A percentile compares a stretch with the other conserved stretches of the same genome.
phyloP scores from a whole-genome alignment of 495 filamentous ascomycete species.

The Hypoxylon trugodes region DNA sequence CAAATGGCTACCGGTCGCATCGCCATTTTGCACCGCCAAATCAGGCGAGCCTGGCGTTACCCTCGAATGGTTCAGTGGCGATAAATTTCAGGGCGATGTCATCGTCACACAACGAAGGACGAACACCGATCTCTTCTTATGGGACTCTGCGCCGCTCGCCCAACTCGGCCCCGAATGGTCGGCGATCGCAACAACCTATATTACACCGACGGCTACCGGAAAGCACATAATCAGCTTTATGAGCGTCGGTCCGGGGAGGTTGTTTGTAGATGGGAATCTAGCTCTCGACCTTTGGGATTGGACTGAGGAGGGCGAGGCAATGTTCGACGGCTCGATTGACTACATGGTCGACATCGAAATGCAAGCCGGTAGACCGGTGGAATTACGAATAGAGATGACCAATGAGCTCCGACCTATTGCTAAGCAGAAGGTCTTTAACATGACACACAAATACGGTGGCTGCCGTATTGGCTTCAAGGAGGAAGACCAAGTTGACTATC shows the following conservation, averaged over 20 bases:
- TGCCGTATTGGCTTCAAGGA: slow-evolving; percentile 81
- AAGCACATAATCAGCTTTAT: slow-evolving; percentile 80
- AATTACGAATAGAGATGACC: slow-evolving; percentile 65
- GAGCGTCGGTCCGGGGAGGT: slow-evolving; percentile 74
- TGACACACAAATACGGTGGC: slow-evolving; percentile 71
- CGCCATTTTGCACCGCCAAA: slow-evolving; percentile 63
- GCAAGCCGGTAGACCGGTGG: slow-evolving; percentile 56
- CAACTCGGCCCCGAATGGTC: slow-evolving; percentile 69
- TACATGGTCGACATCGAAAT: slow-evolving; percentile 62
- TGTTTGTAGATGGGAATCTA: slow-evolving; percentile 73
- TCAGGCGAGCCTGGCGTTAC: slow-evolving; percentile 65
- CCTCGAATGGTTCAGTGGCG: slow-evolving; percentile 70
- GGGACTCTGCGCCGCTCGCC: slow-evolving; percentile 69
- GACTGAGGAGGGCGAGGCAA: slow-evolving; percentile 71
- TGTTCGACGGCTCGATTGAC: slow-evolving; percentile 67
- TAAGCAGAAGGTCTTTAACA: slow-evolving; percentile 59
- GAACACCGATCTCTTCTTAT: slow-evolving; percentile 72
- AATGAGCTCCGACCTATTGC: slow-evolving; percentile 65
- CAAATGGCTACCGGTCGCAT: slow-evolving; percentile 72
- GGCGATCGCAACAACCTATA: slow-evolving; percentile 63
- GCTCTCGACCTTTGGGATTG: slow-evolving; percentile 79
- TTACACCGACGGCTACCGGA: slow-evolving; percentile 63
- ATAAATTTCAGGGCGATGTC: slow-evolving; percentile 66
- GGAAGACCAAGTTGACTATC: slow-evolving; percentile 72
- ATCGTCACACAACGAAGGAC: slow-evolving; percentile 60